Percentiles rank a stretch among this genome's conserved stretches.
Evolutionary conservation across 2,329 filamentous ascomycete genomes (phyloP).

Genomic region (Penicillium vulpinum): DNA sequence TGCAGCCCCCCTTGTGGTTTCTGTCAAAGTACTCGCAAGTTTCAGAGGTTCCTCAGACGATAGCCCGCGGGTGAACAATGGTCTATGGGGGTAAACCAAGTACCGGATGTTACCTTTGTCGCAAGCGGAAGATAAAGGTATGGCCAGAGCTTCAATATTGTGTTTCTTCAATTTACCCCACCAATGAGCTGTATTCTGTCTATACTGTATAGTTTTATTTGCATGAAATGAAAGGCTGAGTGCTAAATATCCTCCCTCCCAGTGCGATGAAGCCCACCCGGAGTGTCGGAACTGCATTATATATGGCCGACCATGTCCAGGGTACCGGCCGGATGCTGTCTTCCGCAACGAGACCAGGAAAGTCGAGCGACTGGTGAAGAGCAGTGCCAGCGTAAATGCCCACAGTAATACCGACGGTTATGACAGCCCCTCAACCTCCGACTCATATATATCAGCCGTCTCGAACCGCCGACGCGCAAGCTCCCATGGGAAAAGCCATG

Average conservation of each 20-base stretch:
- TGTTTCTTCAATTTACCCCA: neutral
- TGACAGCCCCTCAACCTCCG: neutral
- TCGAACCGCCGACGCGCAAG: neutral
- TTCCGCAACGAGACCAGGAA: slow-evolving; percentile 38
- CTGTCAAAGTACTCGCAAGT: neutral
- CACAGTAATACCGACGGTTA: neutral
- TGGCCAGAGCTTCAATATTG: slow-evolving; percentile 15
- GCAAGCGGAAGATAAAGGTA: slow-evolving; percentile 44
- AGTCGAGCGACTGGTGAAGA: slow-evolving; percentile 31
- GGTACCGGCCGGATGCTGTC: slow-evolving; percentile 38
- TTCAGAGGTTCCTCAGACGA: neutral
- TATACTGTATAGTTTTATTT: neutral
- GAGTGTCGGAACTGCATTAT: slow-evolving; percentile 38
- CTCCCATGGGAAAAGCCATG: neutral
- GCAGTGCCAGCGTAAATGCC: slow-evolving; percentile 7
- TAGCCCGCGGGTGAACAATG: slow-evolving; percentile 28
- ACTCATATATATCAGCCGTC: slow-evolving; percentile 2
- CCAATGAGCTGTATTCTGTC: neutral
- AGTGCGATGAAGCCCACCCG: slow-evolving; percentile 42
- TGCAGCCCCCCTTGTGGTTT: neutral
- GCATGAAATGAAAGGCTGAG: neutral
- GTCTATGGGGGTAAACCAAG: slow-evolving; percentile 45
- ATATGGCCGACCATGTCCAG: slow-evolving; percentile 40
- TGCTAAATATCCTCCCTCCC: slow-evolving; percentile 6
- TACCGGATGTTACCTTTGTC: slow-evolving; percentile 43